Evolutionary conservation across 352 stramenopile species (phyloP), one percentile per base, ranked within the genome.

Genomic region (Phytophthora ramorum): DNA sequence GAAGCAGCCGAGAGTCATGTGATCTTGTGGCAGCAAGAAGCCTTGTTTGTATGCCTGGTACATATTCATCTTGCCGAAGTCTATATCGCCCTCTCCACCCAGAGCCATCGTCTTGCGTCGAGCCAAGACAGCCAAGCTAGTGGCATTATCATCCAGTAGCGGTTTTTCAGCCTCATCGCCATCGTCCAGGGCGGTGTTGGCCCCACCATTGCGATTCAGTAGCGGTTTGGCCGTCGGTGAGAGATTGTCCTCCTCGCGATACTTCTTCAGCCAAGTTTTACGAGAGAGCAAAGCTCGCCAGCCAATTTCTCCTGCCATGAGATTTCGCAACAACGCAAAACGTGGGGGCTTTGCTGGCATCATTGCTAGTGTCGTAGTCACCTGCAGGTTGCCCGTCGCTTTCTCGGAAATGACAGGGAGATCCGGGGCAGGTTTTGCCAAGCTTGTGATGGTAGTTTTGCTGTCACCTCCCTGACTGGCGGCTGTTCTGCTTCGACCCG

Each of bases 21-120:
- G 92, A 50, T 95, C 87, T 24, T 93, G 76, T 0, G 85, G 83
- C 5, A 95, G 46, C 26, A 95, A 53, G 35, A 90, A 93, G 0
- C 79, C 83, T 58, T 91, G 76, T 22, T 73, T 75, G 44, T 82
- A 93, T 0, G 87, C 87, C 17, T 93, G 57, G 48, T 91, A 93
- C 40, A 93, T 48, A 19, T 80, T 87, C 83, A 95, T 91, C 16
- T 71, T 84, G 5, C 63, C 62, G 40, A 95, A 93, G 51, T 93
- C 82, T 2, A 92, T 59, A 2, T 76, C 66, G 2, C 56, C 49
- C 44, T 70, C 55, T 30, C 46, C 69, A 20, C 37, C 34, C 43
- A 54, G 9, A 14, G 38, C 55, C 30, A 58, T 19, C 22, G 38
- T 73, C 45, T 61, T 76, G n/a, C 55, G 56, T 45, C 55, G 58